Conservation (phyloP, 23 red algal genomes). For the Gracilaria domingensis region DNA sequence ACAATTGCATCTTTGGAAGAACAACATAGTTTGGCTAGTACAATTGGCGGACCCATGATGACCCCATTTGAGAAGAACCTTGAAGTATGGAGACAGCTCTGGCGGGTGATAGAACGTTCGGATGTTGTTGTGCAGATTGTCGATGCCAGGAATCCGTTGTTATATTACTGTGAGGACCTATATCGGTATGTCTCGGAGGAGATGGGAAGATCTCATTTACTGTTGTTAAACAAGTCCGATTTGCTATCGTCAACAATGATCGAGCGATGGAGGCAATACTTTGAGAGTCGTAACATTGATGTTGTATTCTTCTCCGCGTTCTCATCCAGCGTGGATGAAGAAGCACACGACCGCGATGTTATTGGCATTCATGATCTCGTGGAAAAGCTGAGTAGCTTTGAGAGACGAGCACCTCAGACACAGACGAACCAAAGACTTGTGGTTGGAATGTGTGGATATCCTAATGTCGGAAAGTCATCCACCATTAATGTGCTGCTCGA, state of each 20-base stretch:
- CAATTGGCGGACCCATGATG: conserved; percentile 49
- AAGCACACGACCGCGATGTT: conserved; percentile 26
- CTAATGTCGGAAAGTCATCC: conserved; percentile 98
- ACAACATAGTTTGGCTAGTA: conserved; percentile 29
- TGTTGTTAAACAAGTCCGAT: conserved; percentile 97
- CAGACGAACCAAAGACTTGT: conserved; percentile 58
- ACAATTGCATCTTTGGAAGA: conserved; percentile 77
- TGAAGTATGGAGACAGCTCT: conserved; percentile 97
- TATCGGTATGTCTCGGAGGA: conserved; percentile 78
- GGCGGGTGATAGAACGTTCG: conserved; percentile 94
- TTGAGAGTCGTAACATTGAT: conserved; percentile 42
- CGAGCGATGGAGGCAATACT: conserved; percentile 77
- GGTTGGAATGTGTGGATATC: conserved; percentile 96
- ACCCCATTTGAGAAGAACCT: conserved; percentile 99
- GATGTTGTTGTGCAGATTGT: conserved; percentile 96
- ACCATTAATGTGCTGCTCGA: conserved; percentile 94
- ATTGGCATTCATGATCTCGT: conserved; percentile 52
- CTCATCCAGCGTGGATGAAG: conserved; percentile 57
- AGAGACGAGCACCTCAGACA: conserved; percentile 24
- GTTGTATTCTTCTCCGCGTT: conserved; percentile 95
- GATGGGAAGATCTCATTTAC: conserved; percentile 59
- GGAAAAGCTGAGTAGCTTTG: conserved; percentile 37
- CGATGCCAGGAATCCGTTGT: conserved; percentile 92
- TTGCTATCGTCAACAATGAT: conserved; percentile 66
- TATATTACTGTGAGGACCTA: conserved; percentile 89